Evolutionary conservation across 208 protist genomes (phyloP).

Genomic region (Leishmania major): DNA sequence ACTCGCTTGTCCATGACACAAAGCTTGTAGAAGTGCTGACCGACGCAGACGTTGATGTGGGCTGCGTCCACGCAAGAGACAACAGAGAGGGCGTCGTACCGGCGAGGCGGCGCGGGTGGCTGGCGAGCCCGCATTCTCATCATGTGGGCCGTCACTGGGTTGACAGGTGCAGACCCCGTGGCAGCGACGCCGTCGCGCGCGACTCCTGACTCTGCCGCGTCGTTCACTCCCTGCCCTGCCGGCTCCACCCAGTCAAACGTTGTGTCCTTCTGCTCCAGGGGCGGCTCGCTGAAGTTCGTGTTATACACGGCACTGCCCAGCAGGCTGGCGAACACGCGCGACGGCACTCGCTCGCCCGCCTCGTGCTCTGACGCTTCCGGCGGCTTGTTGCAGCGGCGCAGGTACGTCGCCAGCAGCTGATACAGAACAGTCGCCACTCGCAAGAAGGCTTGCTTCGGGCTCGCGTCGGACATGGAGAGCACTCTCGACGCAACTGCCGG

Average conservation of each 20-base stretch:
- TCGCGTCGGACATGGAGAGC: background rate
- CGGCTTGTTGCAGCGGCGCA: conserved; percentile 22
- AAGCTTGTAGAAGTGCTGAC: conserved; percentile 70
- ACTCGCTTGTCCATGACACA: conserved; percentile 50
- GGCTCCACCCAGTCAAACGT: conserved; percentile 23
- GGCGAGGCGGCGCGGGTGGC: background rate
- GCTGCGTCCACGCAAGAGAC: conserved; percentile 22
- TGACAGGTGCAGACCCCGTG: background rate
- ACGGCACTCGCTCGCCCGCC: conserved; percentile 11
- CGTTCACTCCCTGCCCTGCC: background rate
- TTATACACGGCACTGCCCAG: conserved; percentile 30
- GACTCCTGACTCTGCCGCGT: background rate
- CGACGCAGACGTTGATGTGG: conserved; percentile 82
- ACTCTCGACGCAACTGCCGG: background rate
- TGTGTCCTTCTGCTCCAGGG: conserved; percentile 30
- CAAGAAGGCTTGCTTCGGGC: background rate
- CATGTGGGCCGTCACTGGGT: background rate
- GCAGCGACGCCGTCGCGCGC: background rate
- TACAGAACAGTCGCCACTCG: conserved; percentile 18
- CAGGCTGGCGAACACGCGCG: conserved; percentile 17
- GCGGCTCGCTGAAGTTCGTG: conserved; percentile 28
- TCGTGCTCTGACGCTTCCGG: background rate
- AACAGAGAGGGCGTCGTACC: conserved; percentile 26
- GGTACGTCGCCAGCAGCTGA: conserved; percentile 15
- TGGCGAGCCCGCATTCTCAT: background rate